Evolutionary conservation across 176 grass and related monocot genomes (phyloP).

Genomic region (Tuctoria greenei): DNA sequence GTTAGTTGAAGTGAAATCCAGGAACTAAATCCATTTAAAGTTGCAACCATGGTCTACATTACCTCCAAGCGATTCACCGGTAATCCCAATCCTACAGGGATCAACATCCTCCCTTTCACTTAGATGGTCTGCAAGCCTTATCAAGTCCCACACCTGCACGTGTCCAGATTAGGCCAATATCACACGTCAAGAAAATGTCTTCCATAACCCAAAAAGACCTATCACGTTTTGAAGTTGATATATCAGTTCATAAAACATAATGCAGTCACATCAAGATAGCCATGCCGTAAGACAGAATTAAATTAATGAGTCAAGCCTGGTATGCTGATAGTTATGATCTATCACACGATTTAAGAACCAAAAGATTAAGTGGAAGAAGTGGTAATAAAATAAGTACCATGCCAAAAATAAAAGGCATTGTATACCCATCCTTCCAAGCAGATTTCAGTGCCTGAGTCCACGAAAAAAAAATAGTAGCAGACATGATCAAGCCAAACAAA

Average conservation of each 20-base stretch:
- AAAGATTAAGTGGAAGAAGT: constrained; percentile 16
- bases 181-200: not conserved
- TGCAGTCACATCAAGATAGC: not conserved
- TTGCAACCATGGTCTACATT: not conserved
- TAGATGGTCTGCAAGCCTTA: constrained; percentile 89
- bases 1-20: constrained; percentile 20
- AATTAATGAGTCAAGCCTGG: not conserved
- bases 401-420: constrained; percentile 95
- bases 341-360: not conserved
- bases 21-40: constrained; percentile 25
- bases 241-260: constrained; percentile 6
- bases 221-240: not conserved
- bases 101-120: constrained; percentile 71
- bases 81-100: constrained; percentile 73
- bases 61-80: constrained; percentile 99
- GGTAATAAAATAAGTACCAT: constrained; percentile 55
- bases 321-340: not conserved
- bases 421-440: constrained; percentile 73
- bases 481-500: not conserved
- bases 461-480: no score
- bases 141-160: constrained; percentile 88
- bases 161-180: not conserved
- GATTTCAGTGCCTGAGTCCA: constrained; percentile 67
- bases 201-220: not conserved
- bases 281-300: constrained; percentile 10